Evolutionary conservation across 169 alveolate genomes (phyloP).

Genomic region (Eimeria maxima): DNA sequence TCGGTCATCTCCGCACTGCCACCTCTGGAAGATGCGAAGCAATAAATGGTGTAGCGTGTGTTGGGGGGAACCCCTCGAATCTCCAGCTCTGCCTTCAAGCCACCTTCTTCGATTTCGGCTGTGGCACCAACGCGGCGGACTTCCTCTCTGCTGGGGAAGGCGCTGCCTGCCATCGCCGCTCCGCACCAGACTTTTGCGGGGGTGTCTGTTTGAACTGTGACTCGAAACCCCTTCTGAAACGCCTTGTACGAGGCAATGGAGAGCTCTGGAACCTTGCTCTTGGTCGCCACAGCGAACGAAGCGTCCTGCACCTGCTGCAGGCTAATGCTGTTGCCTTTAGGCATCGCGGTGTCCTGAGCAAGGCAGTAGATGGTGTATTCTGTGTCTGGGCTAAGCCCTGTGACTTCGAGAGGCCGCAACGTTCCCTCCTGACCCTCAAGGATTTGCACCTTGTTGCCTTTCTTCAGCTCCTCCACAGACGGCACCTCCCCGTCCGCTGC

Average conservation of each 20-base stretch:
- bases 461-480: slow-evolving; percentile 68
- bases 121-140: slow-evolving; percentile 85
- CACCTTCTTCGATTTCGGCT: slow-evolving; percentile 78
- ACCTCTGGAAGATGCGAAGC: slow-evolving; percentile 85
- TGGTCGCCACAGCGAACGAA: slow-evolving; percentile 78
- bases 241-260: slow-evolving; percentile 80
- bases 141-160: slow-evolving; percentile 85
- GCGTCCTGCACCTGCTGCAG: slow-evolving; percentile 66
- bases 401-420: slow-evolving; percentile 55
- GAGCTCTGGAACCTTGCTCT: slow-evolving; percentile 85
- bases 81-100: slow-evolving; percentile 73
- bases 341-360: slow-evolving; percentile 87
- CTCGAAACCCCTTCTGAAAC: slow-evolving; percentile 83
- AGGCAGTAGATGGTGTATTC: slow-evolving; percentile 82
- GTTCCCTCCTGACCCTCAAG: slow-evolving; percentile 76
- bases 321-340: slow-evolving; percentile 84
- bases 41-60: slow-evolving; percentile 86
- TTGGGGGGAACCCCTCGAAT: slow-evolving; percentile 86
- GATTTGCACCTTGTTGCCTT: slow-evolving; percentile 53
- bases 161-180: slow-evolving; percentile 86
- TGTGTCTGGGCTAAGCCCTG: slow-evolving; percentile 84
- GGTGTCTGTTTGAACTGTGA: slow-evolving; percentile 84
- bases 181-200: slow-evolving; percentile 87
- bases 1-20: slow-evolving; percentile 85
- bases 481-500: slow-evolving; percentile 23